Percentiles rank a stretch among this genome's conserved stretches.
Conservation (phyloP, 345 rosid species). For the Cardamine chenopodiifolia region DNA sequence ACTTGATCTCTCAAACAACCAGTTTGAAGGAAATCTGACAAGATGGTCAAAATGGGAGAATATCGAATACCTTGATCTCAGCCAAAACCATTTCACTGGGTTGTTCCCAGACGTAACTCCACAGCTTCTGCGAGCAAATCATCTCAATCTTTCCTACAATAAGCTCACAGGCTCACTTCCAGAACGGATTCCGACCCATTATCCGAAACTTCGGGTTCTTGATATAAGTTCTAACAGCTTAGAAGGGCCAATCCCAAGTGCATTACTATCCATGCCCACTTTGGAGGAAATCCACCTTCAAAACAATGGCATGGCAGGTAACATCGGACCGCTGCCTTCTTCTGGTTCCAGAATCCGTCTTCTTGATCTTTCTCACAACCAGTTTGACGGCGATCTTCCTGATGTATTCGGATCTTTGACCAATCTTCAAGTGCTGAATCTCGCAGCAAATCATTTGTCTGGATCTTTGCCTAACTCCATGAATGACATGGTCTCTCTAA, state of each 20-base stretch:
- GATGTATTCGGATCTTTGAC: slow-evolving; percentile 62
- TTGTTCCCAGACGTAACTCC: slow-evolving; percentile 71
- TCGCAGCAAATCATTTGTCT: slow-evolving; percentile 80
- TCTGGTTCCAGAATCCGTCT: slow-evolving; percentile 58
- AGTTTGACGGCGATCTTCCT: slow-evolving; percentile 71
- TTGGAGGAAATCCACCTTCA: slow-evolving; percentile 77
- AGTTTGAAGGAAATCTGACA: slow-evolving; percentile 76
- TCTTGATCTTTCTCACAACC: slow-evolving; percentile 87
- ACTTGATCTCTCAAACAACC: slow-evolving; percentile 90
- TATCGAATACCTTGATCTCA: slow-evolving; percentile 87
- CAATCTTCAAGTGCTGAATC: slow-evolving; percentile 69
- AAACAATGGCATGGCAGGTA: slow-evolving; percentile 67
- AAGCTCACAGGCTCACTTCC: slow-evolving; percentile 71
- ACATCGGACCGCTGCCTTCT: slow-evolving; percentile 50
- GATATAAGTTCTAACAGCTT: slow-evolving; percentile 79
- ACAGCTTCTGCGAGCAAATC: slow-evolving; percentile 81
- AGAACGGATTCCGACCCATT: slow-evolving; percentile 56
- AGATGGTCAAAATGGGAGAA: slow-evolving; percentile 78
- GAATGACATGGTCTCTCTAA: slow-evolving; percentile 63
- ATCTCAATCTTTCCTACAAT: slow-evolving; percentile 86
- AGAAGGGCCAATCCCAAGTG: slow-evolving; percentile 63
- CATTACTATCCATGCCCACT: slow-evolving; percentile 63
- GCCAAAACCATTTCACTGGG: slow-evolving; percentile 76
- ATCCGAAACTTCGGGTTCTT: slow-evolving; percentile 80
- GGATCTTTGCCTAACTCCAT: slow-evolving; percentile 88